Base-by-base conservation (phyloP, 2,329 filamentous ascomycete genomes). In the Claviceps paspali region DNA sequence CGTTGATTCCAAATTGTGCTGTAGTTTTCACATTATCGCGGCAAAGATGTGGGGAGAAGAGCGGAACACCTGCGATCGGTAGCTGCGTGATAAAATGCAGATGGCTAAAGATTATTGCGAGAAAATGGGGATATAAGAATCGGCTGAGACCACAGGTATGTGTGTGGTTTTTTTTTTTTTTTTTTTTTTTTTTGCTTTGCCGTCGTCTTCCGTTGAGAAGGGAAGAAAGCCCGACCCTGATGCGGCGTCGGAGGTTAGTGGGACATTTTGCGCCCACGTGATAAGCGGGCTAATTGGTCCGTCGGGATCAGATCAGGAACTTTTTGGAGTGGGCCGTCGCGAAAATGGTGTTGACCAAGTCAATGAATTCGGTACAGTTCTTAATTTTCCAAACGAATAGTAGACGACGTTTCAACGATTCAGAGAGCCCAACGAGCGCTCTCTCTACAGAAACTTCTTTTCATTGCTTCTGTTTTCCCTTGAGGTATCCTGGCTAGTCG, bases 241-340 rank as follows among this genome's bases (percentile, higher is more conserved):
- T 42, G 39, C 38, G 43, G 49, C 50, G 46, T 47, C 49, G 45
- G 41, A 50, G 44, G 51, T 53, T 57, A 51, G 57, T 59, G 57
- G 57, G 56, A 59, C 51, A 55, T 48, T 53, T 52, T 57, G 52
- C 52, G 49, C 51, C 55, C 58, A 61, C 58, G 58, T 61, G 58
- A 61, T 59, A 56, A 53, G 51, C 41, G 45, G 43, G 41, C 35
- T 37, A 27, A 32, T 32, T 17, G 8, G 35, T 22, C n/a, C n/a
- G n/a, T n/a, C n/a, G n/a, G n/a, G n/a, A 29, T 35, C 22, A n/a
- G 26, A 30, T 19, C 29, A 31, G 21, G 22, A n/a, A n/a, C n/a
- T 35, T 35, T 38, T 34, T 7, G 17, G 5, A 35, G 22, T 17
- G 28, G 18, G 12, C 19, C 15, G 22, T 36, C 28, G 18, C 23